Evolutionary conservation across 371 early-diverging fungal genomes (phyloP), one percentile per base, ranked within the genome.

Genomic region (Lichtheimia hyalospora): DNA sequence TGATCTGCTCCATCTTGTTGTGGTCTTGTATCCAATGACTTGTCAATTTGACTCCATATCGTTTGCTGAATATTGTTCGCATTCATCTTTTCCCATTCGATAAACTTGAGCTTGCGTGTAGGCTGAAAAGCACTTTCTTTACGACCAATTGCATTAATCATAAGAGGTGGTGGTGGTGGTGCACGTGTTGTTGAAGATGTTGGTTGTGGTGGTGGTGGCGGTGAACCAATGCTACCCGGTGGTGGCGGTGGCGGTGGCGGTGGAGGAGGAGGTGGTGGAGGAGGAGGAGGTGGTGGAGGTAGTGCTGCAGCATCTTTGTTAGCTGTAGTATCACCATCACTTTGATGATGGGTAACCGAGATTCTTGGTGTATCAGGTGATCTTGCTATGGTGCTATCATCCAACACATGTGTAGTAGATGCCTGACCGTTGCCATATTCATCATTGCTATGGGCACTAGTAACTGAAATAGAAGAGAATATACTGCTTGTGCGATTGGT

Each of bases 61-160:
- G 89, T 89, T 7, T 79, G 69, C 8, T 68, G 66, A n/a, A 85
- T 75, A 20, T 81, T 69, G 34, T 69, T 75, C 34, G 82, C 76
- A 62, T 83, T 82, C 52, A 94, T 75, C 63, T 92, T 94, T 64
- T 91, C 92, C 93, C 93, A 93, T 65, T 93, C 90, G n/a, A 93
- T 69, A 43, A 85, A 83, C 67, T 91, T 92, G 16, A 93, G 80
- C 63, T 89, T 90, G 57, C 83, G 81, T 57, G 83, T 85, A 5
- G 91, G 79, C 66, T 81, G 77, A 34, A 79, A 85, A 20, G 72
- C 66, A 3, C 83, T 81, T 56, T 83, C 77, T 72, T 84, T 84
- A 55, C 83, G 73, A 48, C 69, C 70, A 13, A 64, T 54, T 3
- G 52, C 54, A 49, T 57, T 59, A 28, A 65, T 41, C 24, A 71